Base-by-base conservation (phyloP, 2,329 filamentous ascomycete genomes). In the Nigrospora osmanthi region DNA sequence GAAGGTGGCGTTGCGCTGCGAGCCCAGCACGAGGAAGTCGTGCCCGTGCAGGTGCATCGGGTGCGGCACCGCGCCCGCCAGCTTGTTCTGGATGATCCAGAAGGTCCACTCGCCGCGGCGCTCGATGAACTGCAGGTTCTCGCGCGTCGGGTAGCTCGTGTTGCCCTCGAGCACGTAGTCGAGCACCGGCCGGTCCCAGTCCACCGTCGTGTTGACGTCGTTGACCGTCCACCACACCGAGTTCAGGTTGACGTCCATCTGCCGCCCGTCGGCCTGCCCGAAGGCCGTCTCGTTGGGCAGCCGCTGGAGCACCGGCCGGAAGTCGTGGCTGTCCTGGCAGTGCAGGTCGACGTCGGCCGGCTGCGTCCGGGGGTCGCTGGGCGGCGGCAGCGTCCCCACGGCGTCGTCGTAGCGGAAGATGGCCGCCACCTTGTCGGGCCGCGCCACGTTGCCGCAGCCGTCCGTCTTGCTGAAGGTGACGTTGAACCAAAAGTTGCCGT, bases 401-500 rank as follows among this genome's bases (percentile, higher is more conserved):
- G 63, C 62, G 23, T 61, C 63, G 0, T 55, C 54, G 52, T 71
- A 71, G 39, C 54, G 57, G 51, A 70, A 59, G 46, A 71, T 64
- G 38, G 64, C 60, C 0, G 68, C 68, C 23, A 28, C 2, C 23
- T 28, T 28, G 9, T 28, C 23, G 0, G 67, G 65, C 35, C 43
- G 51, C 2, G 2, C 9, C 4, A 7, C 19, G 19, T 23, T 28
- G 23, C 23, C 23, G 23, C 23, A 28, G 23, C 6, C 23, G 23
- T 28, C 44, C 15, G 51, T 28, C 23, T 6, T 28, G 23, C 23
- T 50, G 23, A 62, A 51, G 1, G 61, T 65, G 14, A 60, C 63
- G 45, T 67, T 67, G 52, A 71, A 62, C 67, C 68, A 71, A 58
- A 69, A 71, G 57, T 66, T 67, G 3, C 52, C 60, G 3, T 54